Percentiles rank a stretch among this genome's conserved stretches.
Conservation (phyloP, 169 alveolate species). For the Fabrea salina region DNA sequence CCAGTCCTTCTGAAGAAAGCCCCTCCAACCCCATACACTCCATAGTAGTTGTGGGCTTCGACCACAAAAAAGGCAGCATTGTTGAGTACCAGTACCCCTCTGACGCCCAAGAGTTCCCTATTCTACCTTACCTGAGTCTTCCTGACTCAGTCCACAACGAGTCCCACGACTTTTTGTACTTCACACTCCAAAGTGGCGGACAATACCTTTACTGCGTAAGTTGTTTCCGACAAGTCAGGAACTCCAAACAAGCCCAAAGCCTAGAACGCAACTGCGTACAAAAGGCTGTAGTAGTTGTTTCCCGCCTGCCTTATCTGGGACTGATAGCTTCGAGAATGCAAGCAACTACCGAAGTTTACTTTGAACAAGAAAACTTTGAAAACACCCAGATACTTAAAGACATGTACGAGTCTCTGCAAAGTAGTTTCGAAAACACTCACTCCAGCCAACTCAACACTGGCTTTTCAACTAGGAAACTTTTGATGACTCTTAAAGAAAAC, state of each 20-base stretch:
- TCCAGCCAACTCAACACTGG: neutral
- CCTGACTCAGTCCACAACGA: conserved; percentile 32
- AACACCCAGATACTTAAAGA: neutral
- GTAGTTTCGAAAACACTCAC: neutral
- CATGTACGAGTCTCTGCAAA: neutral
- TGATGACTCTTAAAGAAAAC: conserved; percentile 1
- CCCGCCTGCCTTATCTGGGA: neutral
- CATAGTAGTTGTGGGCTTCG: conserved; percentile 9
- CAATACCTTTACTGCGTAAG: neutral
- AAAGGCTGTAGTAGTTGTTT: conserved; percentile 22
- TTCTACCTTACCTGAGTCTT: neutral
- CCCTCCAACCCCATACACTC: neutral
- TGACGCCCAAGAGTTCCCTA: neutral
- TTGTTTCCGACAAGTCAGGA: conserved; percentile 21
- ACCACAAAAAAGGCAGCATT: conserved; percentile 28
- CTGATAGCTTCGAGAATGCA: neutral
- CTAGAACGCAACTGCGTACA: conserved; percentile 12
- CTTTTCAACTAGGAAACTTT: neutral
- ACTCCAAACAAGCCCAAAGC: neutral
- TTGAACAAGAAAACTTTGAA: conserved; percentile 15
- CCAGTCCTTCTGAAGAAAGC: too few relatives aligned
- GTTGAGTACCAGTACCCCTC: conserved; percentile 16
- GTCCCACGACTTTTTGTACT: neutral
- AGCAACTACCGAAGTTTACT: conserved; percentile 17
- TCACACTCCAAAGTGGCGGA: neutral